phyloP scores from a whole-genome alignment of 164 flowering plant genomes.

The Vitis amurensis region DNA sequence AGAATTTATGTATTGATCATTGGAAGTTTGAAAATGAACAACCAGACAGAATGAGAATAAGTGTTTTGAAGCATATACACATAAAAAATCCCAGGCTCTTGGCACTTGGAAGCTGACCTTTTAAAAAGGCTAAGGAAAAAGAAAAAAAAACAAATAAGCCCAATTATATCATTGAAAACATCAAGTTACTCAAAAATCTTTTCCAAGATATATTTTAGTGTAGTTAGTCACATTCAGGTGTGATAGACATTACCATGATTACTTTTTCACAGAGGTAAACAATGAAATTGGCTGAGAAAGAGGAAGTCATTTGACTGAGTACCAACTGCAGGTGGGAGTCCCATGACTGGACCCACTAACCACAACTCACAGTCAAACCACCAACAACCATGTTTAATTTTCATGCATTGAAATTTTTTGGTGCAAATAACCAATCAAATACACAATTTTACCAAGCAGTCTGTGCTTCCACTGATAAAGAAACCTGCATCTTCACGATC shows the following conservation, averaged over 20 bases:
- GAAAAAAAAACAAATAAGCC: too few species aligned
- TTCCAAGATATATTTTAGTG: background rate
- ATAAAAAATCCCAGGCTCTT: too few species aligned
- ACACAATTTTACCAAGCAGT: conserved; percentile 65
- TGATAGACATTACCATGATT: too few species aligned
- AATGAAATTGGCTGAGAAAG: background rate
- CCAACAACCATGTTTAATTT: too few species aligned
- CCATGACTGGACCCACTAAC: background rate
- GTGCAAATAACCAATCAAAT: background rate
- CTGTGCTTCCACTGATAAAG: conserved; percentile 97
- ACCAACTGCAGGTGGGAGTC: background rate
- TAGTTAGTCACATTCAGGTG: too few species aligned
- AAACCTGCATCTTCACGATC: conserved; percentile 99
- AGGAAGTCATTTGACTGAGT: background rate
- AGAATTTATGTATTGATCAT: background rate
- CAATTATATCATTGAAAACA: background rate
- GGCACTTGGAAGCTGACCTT: too few species aligned
- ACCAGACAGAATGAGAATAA: background rate
- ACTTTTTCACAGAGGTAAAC: background rate
- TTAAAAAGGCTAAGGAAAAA: too few species aligned
- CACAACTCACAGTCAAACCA: too few species aligned
- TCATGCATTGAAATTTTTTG: background rate
- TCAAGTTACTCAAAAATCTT: background rate
- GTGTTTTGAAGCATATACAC: background rate
- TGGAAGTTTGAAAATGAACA: background rate